Evolutionary conservation across 805 yeast genomes (phyloP), one percentile per base, ranked within the genome.

Genomic region (Ogataea sp.): DNA sequence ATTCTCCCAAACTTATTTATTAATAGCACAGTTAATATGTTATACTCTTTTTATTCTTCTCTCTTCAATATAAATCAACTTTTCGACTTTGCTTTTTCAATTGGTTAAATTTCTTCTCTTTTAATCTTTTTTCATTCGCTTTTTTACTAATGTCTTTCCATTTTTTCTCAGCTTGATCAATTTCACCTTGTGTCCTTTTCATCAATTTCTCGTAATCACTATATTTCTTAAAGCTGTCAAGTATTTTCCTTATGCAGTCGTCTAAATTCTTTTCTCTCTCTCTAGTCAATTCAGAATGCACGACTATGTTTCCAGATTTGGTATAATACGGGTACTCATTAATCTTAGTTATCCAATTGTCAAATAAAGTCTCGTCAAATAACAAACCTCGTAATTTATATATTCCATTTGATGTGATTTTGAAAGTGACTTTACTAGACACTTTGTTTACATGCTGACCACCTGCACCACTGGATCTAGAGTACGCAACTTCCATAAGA

Each of bases 371-470:
- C 4, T 39, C 38, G 5, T 75, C 71, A 3, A 73, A 60, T 74
- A 75, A 70, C 24, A 46, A 59, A 50, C 46, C 64, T 46, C 52
- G 66, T 46, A 74, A 69, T 56, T 41, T 57, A 48, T 35, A 55
- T 62, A 37, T 70, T 54, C 46, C 65, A 37, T 13, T 64, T 34
- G 28, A 59, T 39, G 30, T 64, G 58, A 33, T 68, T 14, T 44
- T 44, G 9, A 56, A 35, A 14, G 50, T 39, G 1, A 59, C 79
- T 44, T 74, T 74, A 1, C 77, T 67, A 8, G 73, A 70, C 0
- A 80, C 73, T 30, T 72, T 73, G 44, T 75, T 75, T n/a, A 75
- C 80, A 45, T 75, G 75, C 39, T 75, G 80, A 3, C 81, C 81
- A 1, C 81, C 81, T 0, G 78, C 70, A 0, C 80, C 81, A 2